Base-by-base conservation (phyloP, 495 filamentous ascomycete species). In the Penicillium desertorum region DNA sequence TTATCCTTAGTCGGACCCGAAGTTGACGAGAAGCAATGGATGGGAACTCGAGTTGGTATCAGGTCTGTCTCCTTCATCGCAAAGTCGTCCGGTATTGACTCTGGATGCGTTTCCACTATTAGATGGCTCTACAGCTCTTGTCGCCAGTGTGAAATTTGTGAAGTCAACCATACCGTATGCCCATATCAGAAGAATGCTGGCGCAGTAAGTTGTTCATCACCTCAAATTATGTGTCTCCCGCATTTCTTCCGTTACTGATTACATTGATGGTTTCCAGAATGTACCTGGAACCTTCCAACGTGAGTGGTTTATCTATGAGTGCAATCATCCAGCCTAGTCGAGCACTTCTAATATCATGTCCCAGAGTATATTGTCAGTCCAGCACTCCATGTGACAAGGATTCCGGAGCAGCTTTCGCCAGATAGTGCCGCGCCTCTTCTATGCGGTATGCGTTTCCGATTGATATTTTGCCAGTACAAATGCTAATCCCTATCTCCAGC, bases 41-140 rank as follows among this genome's bases (percentile, higher is more conserved):
- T 75, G 14, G 71, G 67, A 45, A 69, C 60, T 22, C 67, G 65
- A 36, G 70, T 77, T 50, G 74, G 74, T 4, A 71, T 77, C 12
- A 67, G 74, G 74, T 74, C 16, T 41, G 68, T 64, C 23, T 36
- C 51, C 56, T 12, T 50, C 16, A 12, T 39, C 27, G 1, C 17
- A 6, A 20, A 17, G 20, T 25, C 14, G 6, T 16, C 19, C 2
- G 3, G 8, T 30, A 39, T 27, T 43, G 8, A 42, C n/a, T 48
- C 53, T 36, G 27, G 20, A 23, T 46, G 2, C 10, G 23, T 10
- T 46, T 16, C 2, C 23, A 19, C 20, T 37, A 36, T 19, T 44
- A 77, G 75, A 49, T 79, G 76, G 76, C 69, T 79, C 3, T 76
- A 74, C 41, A 76, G 72, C 54, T 75, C 75, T 39, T 79, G 76